Evolutionary conservation across 1,139 yeast species (phyloP), one percentile per base, ranked within the genome.

Genomic region (Scheffersomyces parashehatae): DNA sequence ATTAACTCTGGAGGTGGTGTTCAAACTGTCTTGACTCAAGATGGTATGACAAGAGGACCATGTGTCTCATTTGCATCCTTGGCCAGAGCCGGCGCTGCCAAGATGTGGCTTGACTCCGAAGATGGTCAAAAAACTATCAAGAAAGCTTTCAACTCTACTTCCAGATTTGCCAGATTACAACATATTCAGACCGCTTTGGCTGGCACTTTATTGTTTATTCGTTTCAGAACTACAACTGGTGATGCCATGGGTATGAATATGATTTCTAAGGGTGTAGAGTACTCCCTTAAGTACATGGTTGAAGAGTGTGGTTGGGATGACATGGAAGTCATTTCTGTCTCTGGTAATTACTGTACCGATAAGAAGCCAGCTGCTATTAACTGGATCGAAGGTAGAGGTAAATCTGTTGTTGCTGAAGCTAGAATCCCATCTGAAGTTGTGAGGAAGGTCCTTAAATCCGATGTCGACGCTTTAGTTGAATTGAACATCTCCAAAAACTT

Each of bases 181-280:
- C 85, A 86, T 56, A 76, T 91, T 53, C 88, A 90, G 66, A 89
- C 98, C 28, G 96, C 98, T 2, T 73, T 93, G 64, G 99, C 99
- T n/a, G 99, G 99, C 35, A 87, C 88, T 42, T 74, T 87, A 53
- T 74, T 95, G 57, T 93, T 80, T 61, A 85, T 95, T 56, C 83
- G 99, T 59, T 93, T 93, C 75, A 83, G 91, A 63, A 93, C 99
- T 26, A 90, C 97, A 35, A 93, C 99, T 30, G 99, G 99, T 67
- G 99, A 93, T 73, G 99, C 99, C 14, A 93, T 93, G 99, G 99
- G 99, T 53, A 93, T 93, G 99, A 93, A 93, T 64, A 95, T 93
- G 99, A 95, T 93, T 53, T 93, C 99, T 29, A 93, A 93, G 69
- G 99, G 99, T 65, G 97, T 89, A 41, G 99, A 95, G 65, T 77